Conservation (phyloP, 2,329 filamentous ascomycete species). For the Orbilia ellipsospora region DNA sequence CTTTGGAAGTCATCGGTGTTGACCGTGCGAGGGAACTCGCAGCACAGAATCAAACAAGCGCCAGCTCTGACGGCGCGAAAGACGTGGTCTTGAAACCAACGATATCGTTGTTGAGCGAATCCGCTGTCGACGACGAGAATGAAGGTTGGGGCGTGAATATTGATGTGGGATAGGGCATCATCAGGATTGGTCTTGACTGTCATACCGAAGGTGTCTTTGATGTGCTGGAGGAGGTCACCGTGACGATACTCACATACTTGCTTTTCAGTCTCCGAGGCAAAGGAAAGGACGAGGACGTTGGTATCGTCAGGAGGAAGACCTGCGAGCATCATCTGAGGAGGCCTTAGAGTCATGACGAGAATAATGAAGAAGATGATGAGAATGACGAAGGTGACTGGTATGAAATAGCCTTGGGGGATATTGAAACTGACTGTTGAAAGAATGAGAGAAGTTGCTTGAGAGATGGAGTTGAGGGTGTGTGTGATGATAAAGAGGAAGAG, state of each 20-base stretch:
- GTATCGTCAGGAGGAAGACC: neutral
- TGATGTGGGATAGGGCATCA: constrained; percentile 13
- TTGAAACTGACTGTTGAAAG: too few relatives aligned
- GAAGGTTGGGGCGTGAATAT: constrained; percentile 11
- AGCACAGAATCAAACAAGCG: constrained; percentile 34
- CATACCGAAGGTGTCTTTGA: constrained; percentile 7
- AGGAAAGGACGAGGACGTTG: constrained; percentile 24
- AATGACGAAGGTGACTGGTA: neutral
- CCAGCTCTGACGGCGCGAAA: constrained; percentile 21
- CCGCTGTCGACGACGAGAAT: constrained; percentile 31
- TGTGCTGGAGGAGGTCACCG: constrained; percentile 12
- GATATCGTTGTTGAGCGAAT: constrained; percentile 21
- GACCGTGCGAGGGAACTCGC: constrained; percentile 34
- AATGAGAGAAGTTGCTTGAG: too few relatives aligned
- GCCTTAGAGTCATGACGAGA: neutral
- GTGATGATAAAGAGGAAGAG: constrained; percentile 50
- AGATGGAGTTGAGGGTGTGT: constrained; percentile 6
- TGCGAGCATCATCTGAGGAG: neutral
- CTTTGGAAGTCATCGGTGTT: constrained; percentile 9
- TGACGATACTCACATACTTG: constrained; percentile 13
- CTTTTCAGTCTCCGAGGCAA: constrained; percentile 4
- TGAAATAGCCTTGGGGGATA: too few relatives aligned
- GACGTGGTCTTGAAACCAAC: constrained; percentile 28
- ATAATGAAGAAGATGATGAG: neutral
- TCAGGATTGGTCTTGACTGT: constrained; percentile 1